Base-by-base conservation (phyloP, 2,329 filamentous ascomycete genomes). In the Ascocoryne sarcoides region DNA sequence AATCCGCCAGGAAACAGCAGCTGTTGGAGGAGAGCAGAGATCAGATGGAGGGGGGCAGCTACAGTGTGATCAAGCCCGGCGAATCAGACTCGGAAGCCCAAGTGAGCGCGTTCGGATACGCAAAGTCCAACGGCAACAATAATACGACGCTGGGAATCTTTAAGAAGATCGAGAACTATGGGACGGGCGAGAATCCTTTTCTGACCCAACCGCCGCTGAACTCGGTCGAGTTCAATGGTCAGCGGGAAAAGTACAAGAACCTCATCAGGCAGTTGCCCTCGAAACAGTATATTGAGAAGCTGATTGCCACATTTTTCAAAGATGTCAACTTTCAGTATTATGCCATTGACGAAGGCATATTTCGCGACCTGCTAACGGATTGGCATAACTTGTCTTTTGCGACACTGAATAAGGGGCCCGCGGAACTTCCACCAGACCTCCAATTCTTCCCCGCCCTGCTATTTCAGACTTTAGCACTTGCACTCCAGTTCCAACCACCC, bases 311-410 rank as follows among this genome's bases (percentile, higher is more conserved):
- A 7, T 81, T 71, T 55, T 71, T 80, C 44, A 54, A 56, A n/a
- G 66, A 76, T 39, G 68, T 76, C 53, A 79, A 79, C 55, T 74
- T 69, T 65, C 69, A 74, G 41, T 79, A 80, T 56, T 70, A 66
- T 48, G 60, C 65, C 19, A 57, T 81, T 7, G 75, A 81, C 47
- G 63, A 69, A 37, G 66, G 67, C 16, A 57, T 71, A 5, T 76
- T 79, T 45, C 54, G 64, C 37, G 57, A 60, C 18, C 68, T 75
- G 46, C 64, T 79, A 30, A 59, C 64, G 1, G 63, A 70, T 39
- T 81, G 76, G 76, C 66, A 71, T 46, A 65, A 59, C 18, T 50
- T 76, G 10, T 70, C 75, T 3, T 76, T 75, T 51, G 63, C 64
- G 20, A 56, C 68, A 5, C 59, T 79, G 2, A 65, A 65, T 4